Base-by-base conservation (phyloP, 345 rosid genomes). In the Noccaea caerulescens region DNA sequence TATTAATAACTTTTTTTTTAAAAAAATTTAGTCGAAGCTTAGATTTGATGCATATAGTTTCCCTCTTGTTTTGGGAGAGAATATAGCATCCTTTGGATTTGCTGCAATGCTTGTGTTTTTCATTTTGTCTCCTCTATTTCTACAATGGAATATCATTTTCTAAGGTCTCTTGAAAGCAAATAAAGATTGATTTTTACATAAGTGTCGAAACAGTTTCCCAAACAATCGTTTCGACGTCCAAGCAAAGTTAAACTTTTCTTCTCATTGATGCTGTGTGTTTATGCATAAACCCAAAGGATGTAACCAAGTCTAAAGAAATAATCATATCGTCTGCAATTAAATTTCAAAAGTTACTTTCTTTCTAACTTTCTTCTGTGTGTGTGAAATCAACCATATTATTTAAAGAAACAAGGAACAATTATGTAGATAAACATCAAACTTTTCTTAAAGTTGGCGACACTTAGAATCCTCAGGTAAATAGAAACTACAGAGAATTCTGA, bases 31-130 rank as follows among this genome's bases (percentile, higher is more conserved):
- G 78, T 10, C 42, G 42, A 60, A 74, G 51, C 4, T 44, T 75
- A 75, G 78, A 36, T 52, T 36, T 53, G 78, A 61, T 75, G 69
- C 73, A 12, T 75, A 59, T 68, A 25, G 73, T 52, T 67, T 74
- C 20, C 6, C 55, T 59, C 77, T 73, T 18, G 18, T 34, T 38
- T 52, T 38, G 51, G 37, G 57, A 53, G 71, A 13, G 42, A 42
- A 25, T 44, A 72, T 64, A 10, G 30, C 44, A 33, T 75, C 68
- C 3, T 72, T 75, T 68, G 49, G 49, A 52, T 68, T 53, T 75
- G 58, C 30, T 58, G 46, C 55, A 38, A 42, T 39, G 58, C 41
- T 72, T 56, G 50, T 66, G 63, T 68, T 34, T 42, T 8, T 34
- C 1, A 53, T 58, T 58, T 59, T 23, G 20, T 36, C 46, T 52